A percentile compares a stretch with the other conserved stretches of the same genome.
Evolutionary conservation across 495 filamentous ascomycete genomes (phyloP).

Genomic region (Bacidia rubella): DNA sequence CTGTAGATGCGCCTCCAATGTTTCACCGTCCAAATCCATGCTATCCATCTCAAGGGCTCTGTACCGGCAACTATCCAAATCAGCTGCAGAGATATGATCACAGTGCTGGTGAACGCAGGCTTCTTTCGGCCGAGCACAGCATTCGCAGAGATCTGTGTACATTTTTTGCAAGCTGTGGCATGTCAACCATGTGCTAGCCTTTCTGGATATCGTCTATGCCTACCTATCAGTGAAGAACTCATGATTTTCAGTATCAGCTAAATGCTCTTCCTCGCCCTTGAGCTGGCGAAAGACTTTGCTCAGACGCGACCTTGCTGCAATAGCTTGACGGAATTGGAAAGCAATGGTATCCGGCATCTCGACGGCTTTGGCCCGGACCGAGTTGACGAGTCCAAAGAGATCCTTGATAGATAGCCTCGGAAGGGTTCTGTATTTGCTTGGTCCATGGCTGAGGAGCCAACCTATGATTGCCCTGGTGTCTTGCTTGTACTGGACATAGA

Average conservation of each 20-base stretch:
- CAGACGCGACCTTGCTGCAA: slow-evolving; percentile 14
- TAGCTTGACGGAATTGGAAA: slow-evolving; percentile 19
- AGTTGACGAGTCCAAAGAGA: slow-evolving; percentile 9
- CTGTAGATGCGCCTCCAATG: not conserved
- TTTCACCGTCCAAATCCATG: not conserved
- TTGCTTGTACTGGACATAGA: slow-evolving; percentile 20
- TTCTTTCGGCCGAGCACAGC: slow-evolving; percentile 13
- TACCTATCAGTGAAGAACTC: slow-evolving; percentile 20
- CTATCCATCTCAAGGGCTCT: not conserved
- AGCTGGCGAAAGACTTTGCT: slow-evolving; percentile 16
- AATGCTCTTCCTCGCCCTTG: not conserved
- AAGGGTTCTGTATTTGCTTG: not conserved
- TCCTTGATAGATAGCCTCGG: slow-evolving; percentile 14
- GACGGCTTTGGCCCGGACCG: slow-evolving; percentile 12
- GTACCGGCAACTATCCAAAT: not conserved
- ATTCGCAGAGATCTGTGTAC: slow-evolving; percentile 14
- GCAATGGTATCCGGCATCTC: slow-evolving; percentile 18
- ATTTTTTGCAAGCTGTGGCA: slow-evolving; percentile 15
- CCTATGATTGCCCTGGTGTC: slow-evolving; percentile 17
- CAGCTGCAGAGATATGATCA: not conserved
- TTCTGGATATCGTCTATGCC: not conserved
- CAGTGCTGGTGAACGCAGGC: slow-evolving; percentile 1
- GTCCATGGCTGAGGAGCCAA: slow-evolving; percentile 17
- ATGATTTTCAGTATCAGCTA: slow-evolving; percentile 11
- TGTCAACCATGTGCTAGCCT: not conserved